Conservation (phyloP, 2,329 filamentous ascomycete genomes). For the Beauveria pseudobassiana region DNA sequence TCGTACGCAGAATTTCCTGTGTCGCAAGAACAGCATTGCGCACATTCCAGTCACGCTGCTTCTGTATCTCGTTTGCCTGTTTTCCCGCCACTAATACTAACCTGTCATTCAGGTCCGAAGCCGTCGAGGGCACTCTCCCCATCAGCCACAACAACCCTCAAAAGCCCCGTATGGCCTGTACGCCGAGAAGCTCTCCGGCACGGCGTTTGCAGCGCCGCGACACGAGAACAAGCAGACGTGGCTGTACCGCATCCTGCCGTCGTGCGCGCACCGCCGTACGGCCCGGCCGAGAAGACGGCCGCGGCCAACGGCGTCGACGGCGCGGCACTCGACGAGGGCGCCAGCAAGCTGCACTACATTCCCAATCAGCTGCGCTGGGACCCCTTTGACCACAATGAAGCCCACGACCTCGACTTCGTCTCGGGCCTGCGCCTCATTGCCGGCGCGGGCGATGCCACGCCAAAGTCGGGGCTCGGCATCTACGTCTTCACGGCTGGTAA, state of each 20-base stretch:
- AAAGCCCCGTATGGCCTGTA: conserved; percentile 74
- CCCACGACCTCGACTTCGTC: conserved; percentile 37
- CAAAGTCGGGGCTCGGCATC: conserved; percentile 68
- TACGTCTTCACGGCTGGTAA: conserved; percentile 68
- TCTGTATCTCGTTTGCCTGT: too few species aligned
- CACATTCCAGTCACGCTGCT: too few species aligned
- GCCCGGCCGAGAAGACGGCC: conserved; percentile 31
- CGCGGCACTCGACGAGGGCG: conserved; percentile 13
- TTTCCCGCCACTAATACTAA: neutral
- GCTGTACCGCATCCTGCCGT: conserved; percentile 63
- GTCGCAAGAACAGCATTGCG: neutral
- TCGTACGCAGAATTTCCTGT: neutral
- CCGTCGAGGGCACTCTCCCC: conserved; percentile 65
- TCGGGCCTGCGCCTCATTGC: conserved; percentile 59
- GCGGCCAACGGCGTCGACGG: conserved; percentile 18
- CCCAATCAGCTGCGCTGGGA: conserved; percentile 80
- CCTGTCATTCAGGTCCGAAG: conserved; percentile 57
- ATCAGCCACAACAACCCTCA: conserved; percentile 75
- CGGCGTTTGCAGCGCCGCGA: conserved; percentile 62
- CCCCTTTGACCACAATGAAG: conserved; percentile 62
- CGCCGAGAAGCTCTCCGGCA: conserved; percentile 70
- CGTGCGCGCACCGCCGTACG: conserved; percentile 53
- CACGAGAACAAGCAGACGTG: conserved; percentile 64
- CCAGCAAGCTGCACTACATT: conserved; percentile 57
- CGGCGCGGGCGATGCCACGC: conserved; percentile 66